Evolutionary conservation across 2,329 filamentous ascomycete species (phyloP).

Genomic region (Colletotrichum coccodes): DNA sequence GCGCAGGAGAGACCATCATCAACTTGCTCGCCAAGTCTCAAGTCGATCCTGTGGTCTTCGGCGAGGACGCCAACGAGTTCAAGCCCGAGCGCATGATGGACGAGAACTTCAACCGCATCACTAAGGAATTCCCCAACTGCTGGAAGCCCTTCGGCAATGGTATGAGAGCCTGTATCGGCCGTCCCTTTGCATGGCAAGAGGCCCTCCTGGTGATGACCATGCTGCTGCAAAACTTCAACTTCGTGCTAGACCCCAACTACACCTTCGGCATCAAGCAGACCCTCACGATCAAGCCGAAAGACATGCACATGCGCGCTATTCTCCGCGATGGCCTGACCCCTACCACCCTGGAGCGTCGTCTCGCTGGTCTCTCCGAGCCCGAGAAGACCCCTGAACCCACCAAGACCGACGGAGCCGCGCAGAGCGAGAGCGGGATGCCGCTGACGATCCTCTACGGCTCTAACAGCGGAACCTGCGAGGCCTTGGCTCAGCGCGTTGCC

Average conservation of each 20-base stretch:
- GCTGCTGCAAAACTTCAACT: conserved; percentile 75
- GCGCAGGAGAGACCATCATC: conserved; percentile 54
- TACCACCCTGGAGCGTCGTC: conserved; percentile 55
- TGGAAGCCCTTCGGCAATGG: conserved; percentile 67
- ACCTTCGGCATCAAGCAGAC: conserved; percentile 61
- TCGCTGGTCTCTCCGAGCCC: conserved; percentile 45
- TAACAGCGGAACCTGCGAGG: conserved; percentile 76
- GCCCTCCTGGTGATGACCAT: conserved; percentile 58
- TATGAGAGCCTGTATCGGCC: conserved; percentile 61
- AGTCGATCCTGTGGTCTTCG: conserved; percentile 65
- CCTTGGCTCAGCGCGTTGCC: conserved; percentile 69
- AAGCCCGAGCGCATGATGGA: conserved; percentile 71
- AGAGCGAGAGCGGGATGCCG: conserved; percentile 40
- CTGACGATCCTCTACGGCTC: conserved; percentile 75
- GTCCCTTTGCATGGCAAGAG: conserved; percentile 66
- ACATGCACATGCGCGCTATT: conserved; percentile 67
- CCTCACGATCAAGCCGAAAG: conserved; percentile 69
- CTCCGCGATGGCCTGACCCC: conserved; percentile 56
- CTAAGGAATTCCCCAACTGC: conserved; percentile 44
- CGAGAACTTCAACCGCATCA: conserved; percentile 52
- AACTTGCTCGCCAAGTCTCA: conserved; percentile 60
- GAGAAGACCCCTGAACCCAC: not conserved
- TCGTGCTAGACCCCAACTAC: conserved; percentile 68
- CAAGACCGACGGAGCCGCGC: conserved; percentile 2
- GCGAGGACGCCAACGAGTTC: conserved; percentile 66